Conservation (phyloP, 768 basidiomycete genomes). For the Phaeotremella fagi region DNA sequence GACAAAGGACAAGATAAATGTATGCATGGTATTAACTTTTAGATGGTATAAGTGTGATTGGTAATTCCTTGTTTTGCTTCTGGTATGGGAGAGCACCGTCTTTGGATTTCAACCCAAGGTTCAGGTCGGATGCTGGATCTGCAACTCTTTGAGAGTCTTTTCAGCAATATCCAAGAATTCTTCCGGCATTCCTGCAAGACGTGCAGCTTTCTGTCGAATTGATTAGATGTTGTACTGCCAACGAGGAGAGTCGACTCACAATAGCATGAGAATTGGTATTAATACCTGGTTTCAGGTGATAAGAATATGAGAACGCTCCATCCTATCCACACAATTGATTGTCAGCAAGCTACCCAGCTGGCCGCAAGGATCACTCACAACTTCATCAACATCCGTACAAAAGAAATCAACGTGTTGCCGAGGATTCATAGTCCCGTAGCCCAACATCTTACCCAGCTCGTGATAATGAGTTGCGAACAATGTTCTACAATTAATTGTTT, state of each 20-base stretch:
- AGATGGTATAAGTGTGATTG: too few relatives aligned
- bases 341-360: background rate
- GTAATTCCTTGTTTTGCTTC: too few relatives aligned
- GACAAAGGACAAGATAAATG: background rate
- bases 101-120: too few relatives aligned
- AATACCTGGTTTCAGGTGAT: slow-evolving; percentile 72
- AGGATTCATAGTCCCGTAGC: slow-evolving; percentile 22
- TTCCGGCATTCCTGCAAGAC: slow-evolving; percentile 74
- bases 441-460: slow-evolving; percentile 79
- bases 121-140: too few relatives aligned
- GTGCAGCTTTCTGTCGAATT: slow-evolving; percentile 66
- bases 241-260: slow-evolving; percentile 21
- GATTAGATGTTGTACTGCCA: background rate
- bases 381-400: slow-evolving; percentile 81
- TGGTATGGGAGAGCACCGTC: too few relatives aligned
- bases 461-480: slow-evolving; percentile 99
- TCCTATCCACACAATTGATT: slow-evolving; percentile 53
- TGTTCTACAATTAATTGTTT: slow-evolving; percentile 70
- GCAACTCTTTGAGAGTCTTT: slow-evolving; percentile 20
- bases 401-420: slow-evolving; percentile 66
- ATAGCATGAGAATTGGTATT: slow-evolving; percentile 80
- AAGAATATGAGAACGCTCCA: slow-evolving; percentile 75
- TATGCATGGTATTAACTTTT: too few relatives aligned
- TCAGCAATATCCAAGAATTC: slow-evolving; percentile 30
- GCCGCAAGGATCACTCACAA: slow-evolving; percentile 53